phyloP scores from a whole-genome alignment of 1,284 basidiomycete genomes.

The Microbotryum saponariae region DNA sequence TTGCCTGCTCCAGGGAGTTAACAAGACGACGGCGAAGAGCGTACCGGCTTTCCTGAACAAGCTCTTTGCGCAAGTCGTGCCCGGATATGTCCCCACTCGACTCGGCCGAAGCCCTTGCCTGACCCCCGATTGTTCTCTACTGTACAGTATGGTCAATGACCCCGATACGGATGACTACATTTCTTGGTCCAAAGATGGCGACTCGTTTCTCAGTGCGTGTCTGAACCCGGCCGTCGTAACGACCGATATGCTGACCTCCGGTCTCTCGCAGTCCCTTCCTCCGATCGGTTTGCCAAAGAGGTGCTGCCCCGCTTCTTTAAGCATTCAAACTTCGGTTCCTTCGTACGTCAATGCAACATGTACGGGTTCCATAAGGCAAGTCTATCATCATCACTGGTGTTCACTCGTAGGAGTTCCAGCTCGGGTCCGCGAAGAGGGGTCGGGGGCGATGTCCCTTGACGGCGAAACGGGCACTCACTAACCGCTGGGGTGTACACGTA shows the following conservation, averaged over 20 bases:
- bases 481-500: conserved; percentile 36
- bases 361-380: conserved; percentile 63
- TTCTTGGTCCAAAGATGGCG: conserved; percentile 78
- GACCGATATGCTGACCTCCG: conserved; percentile 4
- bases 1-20: conserved; percentile 5
- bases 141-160: conserved; percentile 82
- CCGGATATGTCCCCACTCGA: neutral
- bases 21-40: conserved; percentile 26
- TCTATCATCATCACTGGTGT: neutral
- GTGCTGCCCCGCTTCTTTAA: conserved; percentile 92
- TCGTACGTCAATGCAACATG: conserved; percentile 96
- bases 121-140: neutral
- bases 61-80: conserved; percentile 64
- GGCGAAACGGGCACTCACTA: neutral
- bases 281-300: conserved; percentile 84
- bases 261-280: conserved; percentile 65
- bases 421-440: neutral
- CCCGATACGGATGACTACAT: conserved; percentile 72
- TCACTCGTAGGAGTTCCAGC: neutral
- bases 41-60: conserved; percentile 87
- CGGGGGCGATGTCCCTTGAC: neutral
- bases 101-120: conserved; percentile 7
- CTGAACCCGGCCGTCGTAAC: conserved; percentile 1
- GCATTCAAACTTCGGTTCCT: conserved; percentile 87
- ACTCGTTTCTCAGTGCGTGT: conserved; percentile 75